Conservation (phyloP, 345 rosid genomes). For the Toxicodendron radicans region DNA sequence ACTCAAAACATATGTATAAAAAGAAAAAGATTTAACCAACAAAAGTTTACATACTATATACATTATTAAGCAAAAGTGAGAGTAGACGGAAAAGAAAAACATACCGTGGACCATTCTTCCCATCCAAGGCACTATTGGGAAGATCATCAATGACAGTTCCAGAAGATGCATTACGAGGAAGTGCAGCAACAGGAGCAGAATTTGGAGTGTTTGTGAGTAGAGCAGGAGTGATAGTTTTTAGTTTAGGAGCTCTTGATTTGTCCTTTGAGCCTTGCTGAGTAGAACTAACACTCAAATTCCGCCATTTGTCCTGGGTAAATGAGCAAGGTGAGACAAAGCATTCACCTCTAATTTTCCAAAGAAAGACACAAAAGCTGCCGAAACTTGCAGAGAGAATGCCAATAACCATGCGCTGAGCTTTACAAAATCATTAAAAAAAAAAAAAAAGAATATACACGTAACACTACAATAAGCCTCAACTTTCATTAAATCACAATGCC, state of each 20-base stretch:
- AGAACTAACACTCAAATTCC: conserved; percentile 65
- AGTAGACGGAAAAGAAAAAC: conserved; percentile 14
- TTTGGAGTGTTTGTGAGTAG: conserved; percentile 22
- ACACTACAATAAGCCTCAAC: too few relatives aligned
- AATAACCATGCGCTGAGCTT: not conserved
- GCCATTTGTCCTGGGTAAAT: conserved; percentile 73
- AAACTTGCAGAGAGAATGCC: not conserved
- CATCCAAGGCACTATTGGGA: conserved; percentile 29
- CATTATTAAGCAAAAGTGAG: not conserved
- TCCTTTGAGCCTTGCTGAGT: conserved; percentile 58
- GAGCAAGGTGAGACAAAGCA: conserved; percentile 9
- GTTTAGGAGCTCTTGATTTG: conserved; percentile 47
- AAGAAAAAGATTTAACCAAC: not conserved
- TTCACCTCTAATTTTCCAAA: not conserved
- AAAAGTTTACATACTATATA: not conserved
- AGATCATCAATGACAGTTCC: conserved; percentile 31
- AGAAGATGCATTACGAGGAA: conserved; percentile 31
- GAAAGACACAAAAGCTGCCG: not conserved
- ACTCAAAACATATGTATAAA: not conserved
- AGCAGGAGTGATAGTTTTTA: conserved; percentile 26
- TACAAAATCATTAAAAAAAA: too few relatives aligned
- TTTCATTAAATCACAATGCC: too few relatives aligned
- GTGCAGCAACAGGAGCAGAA: conserved; percentile 39
- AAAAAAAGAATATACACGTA: too few relatives aligned
- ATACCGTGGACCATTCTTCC: conserved; percentile 40